A percentile compares a stretch with the other conserved stretches of the same genome.
These are phyloP conservation scores for Thermothelomyces thermophilus DNA, from an alignment of 2,329 filamentous ascomycete genomes.

Conservation along the genomic window DNA sequence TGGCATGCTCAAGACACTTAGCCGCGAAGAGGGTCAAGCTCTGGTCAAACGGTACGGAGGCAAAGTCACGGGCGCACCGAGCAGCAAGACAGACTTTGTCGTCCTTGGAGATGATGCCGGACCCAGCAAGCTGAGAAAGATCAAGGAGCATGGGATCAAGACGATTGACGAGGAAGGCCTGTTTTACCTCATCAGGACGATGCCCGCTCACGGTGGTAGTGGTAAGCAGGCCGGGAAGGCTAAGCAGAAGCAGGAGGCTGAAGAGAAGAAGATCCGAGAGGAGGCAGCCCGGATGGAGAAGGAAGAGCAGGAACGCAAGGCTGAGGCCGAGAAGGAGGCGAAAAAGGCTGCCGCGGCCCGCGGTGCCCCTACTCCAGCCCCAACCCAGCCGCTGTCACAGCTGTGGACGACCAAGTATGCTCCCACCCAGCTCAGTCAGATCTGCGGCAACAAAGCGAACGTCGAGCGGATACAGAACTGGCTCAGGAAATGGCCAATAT, in stretches of 20 bases:
- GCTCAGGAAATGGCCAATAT: slow-evolving; percentile 75
- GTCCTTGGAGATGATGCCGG: slow-evolving; percentile 88
- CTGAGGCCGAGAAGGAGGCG: slow-evolving; percentile 44
- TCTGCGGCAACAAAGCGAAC: slow-evolving; percentile 86
- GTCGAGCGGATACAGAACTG: slow-evolving; percentile 88
- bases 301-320: slow-evolving; percentile 59
- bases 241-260: slow-evolving; percentile 75
- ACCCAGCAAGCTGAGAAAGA: slow-evolving; percentile 85
- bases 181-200: slow-evolving; percentile 71
- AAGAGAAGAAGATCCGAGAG: slow-evolving; percentile 73
- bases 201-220: slow-evolving; percentile 81
- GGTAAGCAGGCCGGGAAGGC: slow-evolving; percentile 82
- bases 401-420: slow-evolving; percentile 96
- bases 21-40: slow-evolving; percentile 75
- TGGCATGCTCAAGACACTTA: slow-evolving; percentile 71
- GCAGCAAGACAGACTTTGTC: slow-evolving; percentile 89
- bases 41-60: slow-evolving; percentile 92
- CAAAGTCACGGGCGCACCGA: slow-evolving; percentile 78
- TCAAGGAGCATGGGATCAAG: slow-evolving; percentile 70
- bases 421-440: slow-evolving; percentile 74
- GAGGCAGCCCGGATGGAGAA: slow-evolving; percentile 80
- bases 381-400: slow-evolving; percentile 47
- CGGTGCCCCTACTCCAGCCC: slow-evolving; percentile 34
- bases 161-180: slow-evolving; percentile 92
- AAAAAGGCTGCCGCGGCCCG: slow-evolving; percentile 44